phyloP scores from a whole-genome alignment of 2,329 filamentous ascomycete species.

The Colletotrichum graminicola region DNA sequence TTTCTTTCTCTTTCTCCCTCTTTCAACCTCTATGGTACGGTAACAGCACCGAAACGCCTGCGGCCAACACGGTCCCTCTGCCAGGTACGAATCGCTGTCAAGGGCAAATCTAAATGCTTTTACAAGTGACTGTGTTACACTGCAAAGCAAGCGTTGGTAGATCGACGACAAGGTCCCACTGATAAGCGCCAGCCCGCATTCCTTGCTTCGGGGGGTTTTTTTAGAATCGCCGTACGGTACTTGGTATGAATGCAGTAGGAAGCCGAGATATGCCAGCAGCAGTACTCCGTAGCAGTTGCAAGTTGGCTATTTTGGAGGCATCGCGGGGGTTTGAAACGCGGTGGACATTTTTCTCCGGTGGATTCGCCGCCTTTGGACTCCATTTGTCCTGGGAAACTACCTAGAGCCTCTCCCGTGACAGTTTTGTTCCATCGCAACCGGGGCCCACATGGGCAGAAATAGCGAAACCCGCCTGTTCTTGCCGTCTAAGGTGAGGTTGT shows the following conservation, averaged over 20 bases:
- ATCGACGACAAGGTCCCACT: constrained; percentile 38
- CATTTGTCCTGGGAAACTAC: constrained; percentile 7
- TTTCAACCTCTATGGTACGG: background rate
- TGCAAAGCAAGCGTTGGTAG: constrained; percentile 15
- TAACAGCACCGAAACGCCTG: background rate
- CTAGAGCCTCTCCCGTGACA: constrained; percentile 31
- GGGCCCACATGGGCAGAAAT: constrained; percentile 34
- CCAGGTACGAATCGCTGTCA: constrained; percentile 11
- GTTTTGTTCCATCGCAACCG: constrained; percentile 33
- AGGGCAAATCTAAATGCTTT: constrained; percentile 19
- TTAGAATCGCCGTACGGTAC: background rate
- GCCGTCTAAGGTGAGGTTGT: constrained; percentile 30
- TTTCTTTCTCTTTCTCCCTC: no score
- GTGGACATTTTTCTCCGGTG: background rate
- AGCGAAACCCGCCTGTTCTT: constrained; percentile 32
- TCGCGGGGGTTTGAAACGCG: background rate
- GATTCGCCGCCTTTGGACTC: no score
- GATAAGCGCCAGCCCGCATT: constrained; percentile 20
- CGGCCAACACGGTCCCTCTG: constrained; percentile 4
- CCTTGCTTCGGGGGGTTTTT: constrained; percentile 2
- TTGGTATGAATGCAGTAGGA: no score
- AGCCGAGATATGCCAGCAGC: constrained; percentile 9
- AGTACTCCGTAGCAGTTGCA: background rate
- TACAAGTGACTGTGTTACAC: background rate
- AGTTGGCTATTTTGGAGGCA: background rate